Evolutionary conservation across 1,139 yeast species (phyloP).

Genomic region (Protomyces gravidus): DNA sequence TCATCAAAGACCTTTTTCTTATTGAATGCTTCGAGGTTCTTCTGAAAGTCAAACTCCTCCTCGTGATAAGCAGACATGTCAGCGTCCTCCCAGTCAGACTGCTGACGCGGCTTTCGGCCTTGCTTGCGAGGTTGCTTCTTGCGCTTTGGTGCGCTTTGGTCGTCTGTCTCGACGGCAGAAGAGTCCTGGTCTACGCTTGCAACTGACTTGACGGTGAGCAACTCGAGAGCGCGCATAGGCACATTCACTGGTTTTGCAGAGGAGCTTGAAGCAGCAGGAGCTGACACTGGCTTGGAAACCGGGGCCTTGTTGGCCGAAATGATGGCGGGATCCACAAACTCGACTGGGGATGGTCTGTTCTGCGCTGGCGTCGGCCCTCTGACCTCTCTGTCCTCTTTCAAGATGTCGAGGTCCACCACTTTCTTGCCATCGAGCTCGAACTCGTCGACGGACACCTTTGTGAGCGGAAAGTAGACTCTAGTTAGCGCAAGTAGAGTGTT

Average conservation of each 20-base stretch:
- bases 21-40: background rate
- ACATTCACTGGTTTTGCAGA: background rate
- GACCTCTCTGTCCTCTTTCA: background rate
- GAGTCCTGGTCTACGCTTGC: background rate
- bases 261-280: background rate
- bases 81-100: background rate
- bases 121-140: background rate
- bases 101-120: background rate
- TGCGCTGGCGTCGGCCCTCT: background rate
- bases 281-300: background rate
- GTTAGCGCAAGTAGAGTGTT: background rate
- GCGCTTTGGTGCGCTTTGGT: background rate
- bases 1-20: background rate
- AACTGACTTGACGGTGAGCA: background rate
- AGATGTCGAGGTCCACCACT: background rate
- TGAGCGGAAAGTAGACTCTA: background rate
- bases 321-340: background rate
- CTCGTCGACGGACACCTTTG: background rate
- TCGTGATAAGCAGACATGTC: constrained; percentile 2
- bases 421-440: background rate
- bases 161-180: background rate
- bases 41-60: background rate
- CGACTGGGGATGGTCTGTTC: background rate
- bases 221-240: background rate
- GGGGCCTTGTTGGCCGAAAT: background rate